These are phyloP conservation scores for Didymella lethalis DNA, from an alignment of 2,329 filamentous ascomycete species.

Conservation along the genomic window DNA sequence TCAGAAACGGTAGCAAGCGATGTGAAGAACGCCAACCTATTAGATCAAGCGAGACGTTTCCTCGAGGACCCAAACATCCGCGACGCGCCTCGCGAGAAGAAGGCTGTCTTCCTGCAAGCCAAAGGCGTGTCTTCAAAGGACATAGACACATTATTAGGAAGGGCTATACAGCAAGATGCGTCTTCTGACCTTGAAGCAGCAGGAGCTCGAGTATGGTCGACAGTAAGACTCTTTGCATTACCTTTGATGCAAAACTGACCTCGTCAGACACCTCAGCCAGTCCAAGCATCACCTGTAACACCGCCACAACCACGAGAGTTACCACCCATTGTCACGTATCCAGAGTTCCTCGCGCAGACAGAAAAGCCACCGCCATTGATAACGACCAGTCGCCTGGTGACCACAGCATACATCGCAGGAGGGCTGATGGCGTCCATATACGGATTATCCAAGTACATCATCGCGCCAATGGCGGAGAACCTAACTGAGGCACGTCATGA, in stretches of 20 bases:
- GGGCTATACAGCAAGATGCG: conserved; percentile 21
- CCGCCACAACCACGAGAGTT: conserved; percentile 51
- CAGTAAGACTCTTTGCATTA: conserved; percentile 25
- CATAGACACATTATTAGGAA: conserved; percentile 70
- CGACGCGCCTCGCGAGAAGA: conserved; percentile 73
- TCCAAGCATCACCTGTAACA: conserved; percentile 22
- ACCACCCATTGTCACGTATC: conserved; percentile 71
- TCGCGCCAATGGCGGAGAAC: conserved; percentile 67
- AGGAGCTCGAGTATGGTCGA: conserved; percentile 40
- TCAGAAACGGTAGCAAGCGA: conserved; percentile 20
- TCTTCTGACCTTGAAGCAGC: conserved; percentile 29
- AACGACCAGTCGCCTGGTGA: conserved; percentile 63
- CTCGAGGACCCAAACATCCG: conserved; percentile 77
- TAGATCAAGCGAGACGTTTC: conserved; percentile 78
- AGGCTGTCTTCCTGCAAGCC: conserved; percentile 76
- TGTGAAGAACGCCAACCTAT: conserved; percentile 27
- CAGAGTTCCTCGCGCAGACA: conserved; percentile 68
- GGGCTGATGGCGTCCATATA: conserved; percentile 68
- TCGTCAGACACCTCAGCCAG: conserved; percentile 29
- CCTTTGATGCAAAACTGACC: conserved; percentile 17
- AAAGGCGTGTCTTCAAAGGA: conserved; percentile 76
- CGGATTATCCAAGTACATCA: conserved; percentile 72
- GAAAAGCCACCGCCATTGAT: conserved; percentile 67
- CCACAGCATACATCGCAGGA: conserved; percentile 64
- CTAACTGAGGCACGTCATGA: conserved; percentile 66